A percentile compares a stretch with the other conserved stretches of the same genome.
Evolutionary conservation across 257 asterid genomes (phyloP).

Genomic region (Salvia splendens): DNA sequence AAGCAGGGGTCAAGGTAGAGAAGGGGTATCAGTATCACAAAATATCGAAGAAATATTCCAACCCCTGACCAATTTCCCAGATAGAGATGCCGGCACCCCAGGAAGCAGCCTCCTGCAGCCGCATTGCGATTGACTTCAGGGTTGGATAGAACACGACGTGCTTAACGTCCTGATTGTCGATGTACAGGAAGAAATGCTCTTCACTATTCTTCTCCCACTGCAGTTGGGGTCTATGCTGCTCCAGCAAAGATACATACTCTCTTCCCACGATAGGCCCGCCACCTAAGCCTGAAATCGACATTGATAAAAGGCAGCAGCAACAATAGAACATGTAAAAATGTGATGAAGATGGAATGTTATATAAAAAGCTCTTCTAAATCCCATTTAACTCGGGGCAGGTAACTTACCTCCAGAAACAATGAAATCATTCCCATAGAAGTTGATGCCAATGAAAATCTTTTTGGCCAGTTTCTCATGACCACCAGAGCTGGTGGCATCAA

Average conservation of each 20-base stretch:
- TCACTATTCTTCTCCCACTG: constrained; percentile 89
- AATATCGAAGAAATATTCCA: constrained; percentile 74
- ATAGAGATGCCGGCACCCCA: constrained; percentile 89
- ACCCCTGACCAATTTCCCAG: constrained; percentile 98
- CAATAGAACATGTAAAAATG: not conserved
- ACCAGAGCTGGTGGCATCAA: constrained; percentile 38
- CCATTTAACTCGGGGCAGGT: not conserved
- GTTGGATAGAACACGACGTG: constrained; percentile 92
- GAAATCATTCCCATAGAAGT: constrained; percentile 90
- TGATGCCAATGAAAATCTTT: constrained; percentile 75
- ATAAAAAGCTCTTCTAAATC: not conserved
- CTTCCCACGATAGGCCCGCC: constrained; percentile 83
- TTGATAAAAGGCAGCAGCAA: not conserved
- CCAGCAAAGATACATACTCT: constrained; percentile 74
- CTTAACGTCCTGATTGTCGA: constrained; percentile 52
- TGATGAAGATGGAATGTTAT: not conserved
- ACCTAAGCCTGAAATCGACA: constrained; percentile 61
- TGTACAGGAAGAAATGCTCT: constrained; percentile 85
- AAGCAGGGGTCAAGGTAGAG: constrained; percentile 6
- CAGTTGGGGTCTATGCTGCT: constrained; percentile 70
- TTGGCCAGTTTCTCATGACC: constrained; percentile 42
- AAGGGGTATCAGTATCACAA: constrained; percentile 37
- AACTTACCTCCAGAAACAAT: constrained; percentile 73
- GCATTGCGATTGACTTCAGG: constrained; percentile 57
- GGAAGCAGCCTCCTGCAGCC: constrained; percentile 75